Evolutionary conservation across 2,329 filamentous ascomycete genomes (phyloP).

Genomic region (Juglanconis sp.): DNA sequence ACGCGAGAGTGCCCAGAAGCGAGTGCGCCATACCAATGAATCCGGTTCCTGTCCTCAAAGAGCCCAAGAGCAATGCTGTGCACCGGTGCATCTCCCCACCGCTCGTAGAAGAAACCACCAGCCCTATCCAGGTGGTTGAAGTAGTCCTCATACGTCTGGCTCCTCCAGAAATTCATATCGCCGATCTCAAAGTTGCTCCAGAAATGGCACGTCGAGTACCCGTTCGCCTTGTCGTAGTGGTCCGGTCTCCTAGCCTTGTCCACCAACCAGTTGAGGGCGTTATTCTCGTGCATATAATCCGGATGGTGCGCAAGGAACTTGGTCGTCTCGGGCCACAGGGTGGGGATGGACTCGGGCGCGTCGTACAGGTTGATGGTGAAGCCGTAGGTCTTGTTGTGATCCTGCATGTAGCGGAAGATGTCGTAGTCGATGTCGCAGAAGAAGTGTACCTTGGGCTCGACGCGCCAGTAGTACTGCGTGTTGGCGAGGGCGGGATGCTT

Average conservation of each 20-base stretch:
- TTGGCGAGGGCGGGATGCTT: conserved; percentile 84
- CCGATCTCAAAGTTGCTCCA: conserved; percentile 99
- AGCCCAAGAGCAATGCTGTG: conserved; percentile 90
- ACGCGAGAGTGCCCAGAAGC: not conserved
- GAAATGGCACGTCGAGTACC: conserved; percentile 98
- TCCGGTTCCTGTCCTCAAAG: conserved; percentile 85
- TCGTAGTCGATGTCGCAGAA: conserved; percentile 99
- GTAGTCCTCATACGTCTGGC: conserved; percentile 87
- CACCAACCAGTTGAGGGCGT: conserved; percentile 82
- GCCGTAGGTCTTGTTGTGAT: conserved; percentile 98
- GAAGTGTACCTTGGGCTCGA: conserved; percentile 98
- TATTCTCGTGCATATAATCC: conserved; percentile 76
- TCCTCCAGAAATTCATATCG: conserved; percentile 89
- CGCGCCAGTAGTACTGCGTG: conserved; percentile 93
- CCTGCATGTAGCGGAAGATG: conserved; percentile 95
- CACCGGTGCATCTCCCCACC: conserved; percentile 97
- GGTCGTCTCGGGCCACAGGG: conserved; percentile 90
- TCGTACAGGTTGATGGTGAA: conserved; percentile 99
- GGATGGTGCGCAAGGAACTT: conserved; percentile 87
- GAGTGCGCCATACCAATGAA: conserved; percentile 76
- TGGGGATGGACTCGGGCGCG: conserved; percentile 78
- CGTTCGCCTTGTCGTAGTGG: conserved; percentile 77
- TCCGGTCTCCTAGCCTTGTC: conserved; percentile 74
- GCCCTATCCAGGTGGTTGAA: conserved; percentile 92
- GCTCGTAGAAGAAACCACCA: conserved; percentile 97